Percentiles rank a stretch among this genome's conserved stretches.
phyloP scores from a whole-genome alignment of 345 rosid species.

The Moricandia arvensis region DNA sequence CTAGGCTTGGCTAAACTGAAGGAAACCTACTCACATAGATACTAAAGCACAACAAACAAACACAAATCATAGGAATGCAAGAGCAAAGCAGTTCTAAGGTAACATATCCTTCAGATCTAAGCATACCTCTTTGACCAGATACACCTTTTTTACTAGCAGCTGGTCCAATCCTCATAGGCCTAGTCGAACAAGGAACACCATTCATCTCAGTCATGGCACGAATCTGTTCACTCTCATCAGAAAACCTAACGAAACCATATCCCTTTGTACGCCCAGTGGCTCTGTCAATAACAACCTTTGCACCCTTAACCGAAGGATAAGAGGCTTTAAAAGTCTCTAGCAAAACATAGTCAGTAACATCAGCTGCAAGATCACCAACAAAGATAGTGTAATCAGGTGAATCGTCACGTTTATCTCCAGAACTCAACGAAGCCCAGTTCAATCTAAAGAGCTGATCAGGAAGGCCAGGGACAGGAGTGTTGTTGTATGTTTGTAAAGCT shows the following conservation, averaged over 20 bases:
- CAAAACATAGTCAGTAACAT: slow-evolving; percentile 79
- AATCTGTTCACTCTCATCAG: slow-evolving; percentile 75
- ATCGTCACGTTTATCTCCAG: slow-evolving; percentile 83
- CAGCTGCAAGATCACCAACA: slow-evolving; percentile 94
- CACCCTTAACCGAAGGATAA: slow-evolving; percentile 74
- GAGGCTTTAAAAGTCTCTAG: slow-evolving; percentile 78
- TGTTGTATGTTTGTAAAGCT: slow-evolving; percentile 65
- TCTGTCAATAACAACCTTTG: slow-evolving; percentile 92
- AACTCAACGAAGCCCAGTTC: slow-evolving; percentile 78
- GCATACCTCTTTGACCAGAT: slow-evolving; percentile 64
- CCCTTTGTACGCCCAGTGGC: slow-evolving; percentile 82
- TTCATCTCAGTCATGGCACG: slow-evolving; percentile 95
- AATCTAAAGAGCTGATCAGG: slow-evolving; percentile 74
- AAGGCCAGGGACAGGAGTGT: slow-evolving; percentile 64
- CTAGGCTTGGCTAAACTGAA: slow-evolving; percentile 21
- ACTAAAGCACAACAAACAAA: not conserved
- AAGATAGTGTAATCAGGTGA: slow-evolving; percentile 73
- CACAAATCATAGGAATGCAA: slow-evolving; percentile 14
- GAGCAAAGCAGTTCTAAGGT: not conserved
- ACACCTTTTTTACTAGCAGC: slow-evolving; percentile 70
- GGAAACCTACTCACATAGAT: slow-evolving; percentile 7
- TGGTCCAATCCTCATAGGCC: slow-evolving; percentile 88
- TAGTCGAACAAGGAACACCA: slow-evolving; percentile 79
- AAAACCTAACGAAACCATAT: slow-evolving; percentile 86
- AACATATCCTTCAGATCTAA: not conserved